A percentile compares a stretch with the other conserved stretches of the same genome.
These are phyloP conservation scores for Daldinia sp. DNA, from an alignment of 2,329 filamentous ascomycete genomes.

Conservation along the genomic window DNA sequence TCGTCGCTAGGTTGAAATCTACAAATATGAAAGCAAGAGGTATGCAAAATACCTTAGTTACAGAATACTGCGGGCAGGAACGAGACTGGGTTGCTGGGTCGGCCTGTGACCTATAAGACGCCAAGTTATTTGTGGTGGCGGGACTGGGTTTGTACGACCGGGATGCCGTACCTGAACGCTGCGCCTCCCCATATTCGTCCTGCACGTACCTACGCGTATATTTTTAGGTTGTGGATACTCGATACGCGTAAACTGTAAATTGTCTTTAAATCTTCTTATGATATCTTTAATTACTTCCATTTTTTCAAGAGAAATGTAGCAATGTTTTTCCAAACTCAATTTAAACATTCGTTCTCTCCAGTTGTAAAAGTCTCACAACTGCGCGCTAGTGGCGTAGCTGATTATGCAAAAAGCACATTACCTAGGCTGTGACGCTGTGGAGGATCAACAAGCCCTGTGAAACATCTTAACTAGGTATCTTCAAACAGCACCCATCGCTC, in stretches of 20 bases:
- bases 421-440: slow-evolving; percentile 5
- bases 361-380: not conserved
- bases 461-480: too few species aligned
- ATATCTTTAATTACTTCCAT: not conserved
- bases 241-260: not conserved
- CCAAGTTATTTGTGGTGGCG: slow-evolving; percentile 37
- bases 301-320: not conserved
- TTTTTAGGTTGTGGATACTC: slow-evolving; percentile 18
- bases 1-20: slow-evolving; percentile 6
- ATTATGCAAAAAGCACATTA: slow-evolving; percentile 1
- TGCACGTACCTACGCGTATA: slow-evolving; percentile 13
- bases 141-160: slow-evolving; percentile 15
- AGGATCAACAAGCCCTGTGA: slow-evolving; percentile 19
- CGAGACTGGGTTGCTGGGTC: not conserved
- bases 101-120: slow-evolving; percentile 15
- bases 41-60: too few species aligned
- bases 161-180: slow-evolving; percentile 14
- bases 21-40: slow-evolving; percentile 13
- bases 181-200: slow-evolving; percentile 29
- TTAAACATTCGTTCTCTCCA: not conserved
- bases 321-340: not conserved
- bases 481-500: slow-evolving; percentile 16
- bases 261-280: not conserved
- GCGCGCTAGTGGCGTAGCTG: slow-evolving; percentile 15
- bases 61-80: slow-evolving; percentile 7